Evolutionary conservation across 129 eudicot species (phyloP).

Genomic region (Escallonia rubra): DNA sequence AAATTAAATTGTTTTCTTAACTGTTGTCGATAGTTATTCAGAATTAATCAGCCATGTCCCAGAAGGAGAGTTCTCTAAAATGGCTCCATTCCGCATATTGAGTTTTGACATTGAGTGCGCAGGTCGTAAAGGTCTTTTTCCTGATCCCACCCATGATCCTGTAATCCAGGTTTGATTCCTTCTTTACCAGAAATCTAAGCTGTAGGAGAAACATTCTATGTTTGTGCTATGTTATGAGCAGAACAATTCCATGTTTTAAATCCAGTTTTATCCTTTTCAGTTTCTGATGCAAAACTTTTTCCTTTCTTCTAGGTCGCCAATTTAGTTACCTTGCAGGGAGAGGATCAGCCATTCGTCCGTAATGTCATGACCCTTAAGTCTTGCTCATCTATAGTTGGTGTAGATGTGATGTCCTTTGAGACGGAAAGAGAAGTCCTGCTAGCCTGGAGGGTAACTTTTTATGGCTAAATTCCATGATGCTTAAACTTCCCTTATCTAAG

Average conservation of each 20-base stretch:
- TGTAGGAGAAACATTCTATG: no score
- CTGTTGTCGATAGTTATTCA: conserved; percentile 45
- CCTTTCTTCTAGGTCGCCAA: conserved; percentile 70
- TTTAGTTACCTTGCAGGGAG: conserved; percentile 89
- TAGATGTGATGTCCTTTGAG: conserved; percentile 95
- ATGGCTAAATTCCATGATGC: background rate
- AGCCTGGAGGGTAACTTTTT: conserved; percentile 87
- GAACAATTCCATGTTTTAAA: background rate
- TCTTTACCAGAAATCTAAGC: background rate
- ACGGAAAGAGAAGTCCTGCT: conserved; percentile 83
- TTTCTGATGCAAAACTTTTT: conserved; percentile 16
- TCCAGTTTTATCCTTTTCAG: conserved; percentile 7
- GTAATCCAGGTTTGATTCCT: conserved; percentile 72
- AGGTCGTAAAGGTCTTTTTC: conserved; percentile 96
- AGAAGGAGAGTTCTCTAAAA: conserved; percentile 92
- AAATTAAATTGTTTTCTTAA: conserved; percentile 32
- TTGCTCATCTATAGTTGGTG: conserved; percentile 94
- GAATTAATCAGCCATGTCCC: conserved; percentile 87
- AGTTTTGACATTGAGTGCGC: conserved; percentile 99
- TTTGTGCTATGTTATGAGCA: background rate
- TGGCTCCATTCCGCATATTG: conserved; percentile 96
- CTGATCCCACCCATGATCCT: conserved; percentile 92
- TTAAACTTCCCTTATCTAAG: background rate
- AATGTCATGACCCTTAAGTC: conserved; percentile 95
- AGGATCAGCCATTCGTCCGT: conserved; percentile 75